Evolutionary conservation across 805 yeast genomes (phyloP).

Genomic region (Saccharomycopsis fodiens): DNA sequence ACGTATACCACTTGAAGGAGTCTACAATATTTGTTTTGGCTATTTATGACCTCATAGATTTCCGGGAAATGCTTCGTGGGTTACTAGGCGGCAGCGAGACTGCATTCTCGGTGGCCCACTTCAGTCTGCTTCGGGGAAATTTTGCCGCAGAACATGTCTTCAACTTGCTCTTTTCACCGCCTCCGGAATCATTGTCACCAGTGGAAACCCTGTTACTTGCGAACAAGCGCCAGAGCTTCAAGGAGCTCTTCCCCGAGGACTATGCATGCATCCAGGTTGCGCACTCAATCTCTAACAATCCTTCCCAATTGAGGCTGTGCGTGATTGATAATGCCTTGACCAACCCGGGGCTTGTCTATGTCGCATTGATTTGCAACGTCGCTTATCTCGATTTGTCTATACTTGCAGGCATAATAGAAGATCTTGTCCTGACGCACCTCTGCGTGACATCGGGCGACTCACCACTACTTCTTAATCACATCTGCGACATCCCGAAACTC

Average conservation of each 20-base stretch:
- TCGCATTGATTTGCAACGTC: constrained; percentile 2
- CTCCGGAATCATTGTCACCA: not conserved
- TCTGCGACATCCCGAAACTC: constrained; percentile 21
- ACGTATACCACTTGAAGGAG: not conserved
- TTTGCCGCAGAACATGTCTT: not conserved
- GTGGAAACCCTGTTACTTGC: not conserved
- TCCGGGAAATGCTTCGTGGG: constrained; percentile 2
- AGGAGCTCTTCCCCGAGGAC: not conserved
- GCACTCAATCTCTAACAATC: too few relatives aligned
- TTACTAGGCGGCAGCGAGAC: too few relatives aligned
- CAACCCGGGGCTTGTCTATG: not conserved
- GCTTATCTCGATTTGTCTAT: not conserved
- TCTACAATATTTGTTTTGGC: constrained; percentile 4
- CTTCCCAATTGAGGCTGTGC: not conserved
- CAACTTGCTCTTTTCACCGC: not conserved
- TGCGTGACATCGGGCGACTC: too few relatives aligned
- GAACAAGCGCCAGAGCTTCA: not conserved
- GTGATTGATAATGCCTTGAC: not conserved
- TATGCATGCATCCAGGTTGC: not conserved
- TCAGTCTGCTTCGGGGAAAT: too few relatives aligned
- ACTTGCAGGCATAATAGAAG: too few relatives aligned
- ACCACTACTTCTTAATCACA: too few relatives aligned
- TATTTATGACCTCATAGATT: constrained; percentile 6
- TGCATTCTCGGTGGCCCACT: too few relatives aligned
- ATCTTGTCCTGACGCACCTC: too few relatives aligned